Percentiles rank a stretch among this genome's conserved stretches.
These are phyloP conservation scores for Macrotyloma uniflorum DNA, from an alignment of 306 rosid species.

Conservation along the genomic window DNA sequence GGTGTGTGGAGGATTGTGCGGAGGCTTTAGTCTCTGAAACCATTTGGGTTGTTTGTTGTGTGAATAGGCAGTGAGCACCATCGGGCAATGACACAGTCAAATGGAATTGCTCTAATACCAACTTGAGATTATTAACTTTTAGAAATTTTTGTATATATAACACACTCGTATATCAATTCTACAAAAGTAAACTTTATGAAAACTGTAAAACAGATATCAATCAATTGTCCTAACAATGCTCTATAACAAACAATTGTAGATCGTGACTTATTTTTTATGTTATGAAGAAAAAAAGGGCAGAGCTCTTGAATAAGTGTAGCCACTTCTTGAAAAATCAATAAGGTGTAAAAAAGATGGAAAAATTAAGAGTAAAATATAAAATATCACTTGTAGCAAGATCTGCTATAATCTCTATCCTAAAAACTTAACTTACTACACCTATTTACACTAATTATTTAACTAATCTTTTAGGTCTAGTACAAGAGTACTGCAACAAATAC, in stretches of 20 bases:
- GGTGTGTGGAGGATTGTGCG: no score
- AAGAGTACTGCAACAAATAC: neutral
- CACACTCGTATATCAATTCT: no score
- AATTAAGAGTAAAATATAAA: neutral
- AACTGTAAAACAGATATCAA: no score
- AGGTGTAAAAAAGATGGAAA: constrained; percentile 10
- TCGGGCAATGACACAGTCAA: no score
- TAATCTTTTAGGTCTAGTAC: neutral
- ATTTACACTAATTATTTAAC: neutral
- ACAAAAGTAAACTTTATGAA: no score
- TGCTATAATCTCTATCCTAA: constrained; percentile 9
- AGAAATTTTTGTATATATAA: no score
- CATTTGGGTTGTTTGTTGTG: no score
- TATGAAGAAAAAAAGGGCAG: neutral
- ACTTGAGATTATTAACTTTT: no score
- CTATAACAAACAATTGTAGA: neutral
- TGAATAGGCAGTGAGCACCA: no score
- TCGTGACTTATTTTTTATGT: neutral
- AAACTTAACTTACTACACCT: neutral
- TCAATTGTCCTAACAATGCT: no score
- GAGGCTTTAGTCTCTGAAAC: no score
- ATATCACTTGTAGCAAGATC: neutral
- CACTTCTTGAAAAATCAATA: neutral
- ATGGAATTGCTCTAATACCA: no score
- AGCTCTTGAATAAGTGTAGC: neutral